Evolutionary conservation across 768 basidiomycete species (phyloP).

Genomic region (Mycena galericulata): DNA sequence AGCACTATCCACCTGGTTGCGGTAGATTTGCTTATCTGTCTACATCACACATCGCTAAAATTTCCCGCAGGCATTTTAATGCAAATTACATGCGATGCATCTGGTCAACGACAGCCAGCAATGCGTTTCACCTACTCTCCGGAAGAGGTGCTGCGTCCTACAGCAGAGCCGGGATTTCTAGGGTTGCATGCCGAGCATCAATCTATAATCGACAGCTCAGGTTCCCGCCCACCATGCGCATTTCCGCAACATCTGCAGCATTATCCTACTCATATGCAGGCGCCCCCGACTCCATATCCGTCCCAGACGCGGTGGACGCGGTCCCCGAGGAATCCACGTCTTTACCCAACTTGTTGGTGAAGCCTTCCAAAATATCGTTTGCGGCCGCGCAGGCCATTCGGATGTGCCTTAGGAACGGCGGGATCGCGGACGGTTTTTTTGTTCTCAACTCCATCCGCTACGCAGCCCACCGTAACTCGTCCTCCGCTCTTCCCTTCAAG

Average conservation of each 20-base stretch:
- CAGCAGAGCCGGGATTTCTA: slow-evolving; percentile 17
- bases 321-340: slow-evolving; percentile 23
- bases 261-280: slow-evolving; percentile 18
- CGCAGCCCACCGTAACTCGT: slow-evolving; percentile 46
- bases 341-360: slow-evolving; percentile 19
- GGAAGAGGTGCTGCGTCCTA: slow-evolving; percentile 19
- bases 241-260: slow-evolving; percentile 19
- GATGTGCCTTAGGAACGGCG: slow-evolving; percentile 54
- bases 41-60: slow-evolving; percentile 16
- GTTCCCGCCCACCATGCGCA: slow-evolving; percentile 15
- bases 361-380: slow-evolving; percentile 31
- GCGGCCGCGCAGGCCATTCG: slow-evolving; percentile 67
- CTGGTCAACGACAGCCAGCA: slow-evolving; percentile 65
- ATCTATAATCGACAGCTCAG: background rate
- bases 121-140: slow-evolving; percentile 42
- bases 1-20: background rate
- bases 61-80: slow-evolving; percentile 52
- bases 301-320: slow-evolving; percentile 23
- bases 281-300: slow-evolving; percentile 2
- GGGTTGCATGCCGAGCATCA: slow-evolving; percentile 8
- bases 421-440: slow-evolving; percentile 63
- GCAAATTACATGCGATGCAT: slow-evolving; percentile 81
- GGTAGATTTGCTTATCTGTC: slow-evolving; percentile 19
- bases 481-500: slow-evolving; percentile 30
- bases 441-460: slow-evolving; percentile 70